Evolutionary conservation across 2,329 filamentous ascomycete genomes (phyloP).

Genomic region (Ramularia collo-cygni): DNA sequence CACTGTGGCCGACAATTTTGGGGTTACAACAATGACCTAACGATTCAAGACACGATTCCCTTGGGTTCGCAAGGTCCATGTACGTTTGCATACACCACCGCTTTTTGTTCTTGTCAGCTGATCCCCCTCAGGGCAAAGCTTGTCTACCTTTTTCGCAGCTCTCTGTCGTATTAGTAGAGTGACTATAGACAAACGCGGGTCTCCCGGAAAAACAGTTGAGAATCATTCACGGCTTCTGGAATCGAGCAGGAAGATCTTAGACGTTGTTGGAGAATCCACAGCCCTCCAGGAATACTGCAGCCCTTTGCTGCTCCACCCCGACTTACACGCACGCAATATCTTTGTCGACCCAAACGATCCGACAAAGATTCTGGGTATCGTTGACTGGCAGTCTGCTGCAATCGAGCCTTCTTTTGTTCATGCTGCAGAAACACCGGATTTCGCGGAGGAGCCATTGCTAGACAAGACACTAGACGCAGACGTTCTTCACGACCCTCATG

Average conservation of each 20-base stretch:
- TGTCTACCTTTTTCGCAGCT: neutral
- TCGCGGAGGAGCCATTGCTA: constrained; percentile 7
- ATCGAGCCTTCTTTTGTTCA: constrained; percentile 16
- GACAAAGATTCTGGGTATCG: constrained; percentile 27
- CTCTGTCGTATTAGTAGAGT: neutral
- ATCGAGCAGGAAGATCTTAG: neutral
- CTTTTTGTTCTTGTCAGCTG: neutral
- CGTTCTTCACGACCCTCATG: neutral
- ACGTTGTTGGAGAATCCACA: neutral
- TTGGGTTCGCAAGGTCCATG: neutral
- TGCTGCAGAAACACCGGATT: constrained; percentile 15
- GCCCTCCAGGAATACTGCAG: constrained; percentile 1
- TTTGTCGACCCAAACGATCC: constrained; percentile 28
- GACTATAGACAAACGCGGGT: constrained; percentile 1
- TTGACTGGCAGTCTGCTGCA: constrained; percentile 30
- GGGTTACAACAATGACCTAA: neutral
- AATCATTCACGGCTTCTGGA: constrained; percentile 1
- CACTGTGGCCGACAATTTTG: constrained; percentile 2
- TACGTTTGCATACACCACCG: neutral
- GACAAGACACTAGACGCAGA: constrained; percentile 1
- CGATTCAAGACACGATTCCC: neutral
- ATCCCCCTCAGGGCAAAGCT: neutral
- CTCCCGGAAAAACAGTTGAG: neutral
- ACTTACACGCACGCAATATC: constrained; percentile 30
- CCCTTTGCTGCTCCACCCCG: constrained; percentile 27